These are phyloP conservation scores for Panaeolus cyanescens DNA, from an alignment of 768 basidiomycete genomes.

Conservation along the genomic window DNA sequence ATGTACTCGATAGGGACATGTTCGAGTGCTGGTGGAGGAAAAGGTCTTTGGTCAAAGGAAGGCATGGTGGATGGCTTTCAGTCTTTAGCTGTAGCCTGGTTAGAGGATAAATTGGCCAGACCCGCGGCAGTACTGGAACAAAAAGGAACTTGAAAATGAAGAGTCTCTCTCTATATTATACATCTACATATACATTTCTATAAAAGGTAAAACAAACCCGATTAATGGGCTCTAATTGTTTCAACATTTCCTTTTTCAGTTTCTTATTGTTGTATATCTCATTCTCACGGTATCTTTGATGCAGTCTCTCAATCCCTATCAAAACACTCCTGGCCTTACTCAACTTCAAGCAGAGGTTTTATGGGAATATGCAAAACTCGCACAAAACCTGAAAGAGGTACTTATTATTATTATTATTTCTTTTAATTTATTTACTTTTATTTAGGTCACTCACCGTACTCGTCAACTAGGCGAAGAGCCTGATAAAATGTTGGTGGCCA, in stretches of 20 bases:
- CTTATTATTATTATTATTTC: slow-evolving; percentile 20
- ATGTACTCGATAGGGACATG: slow-evolving; percentile 76
- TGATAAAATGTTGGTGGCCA: slow-evolving; percentile 73
- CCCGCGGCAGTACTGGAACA: slow-evolving; percentile 40
- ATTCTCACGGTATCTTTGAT: slow-evolving; percentile 10
- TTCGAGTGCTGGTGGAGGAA: slow-evolving; percentile 63
- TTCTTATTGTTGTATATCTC: slow-evolving; percentile 45
- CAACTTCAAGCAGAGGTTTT: slow-evolving; percentile 76
- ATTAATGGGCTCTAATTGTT: slow-evolving; percentile 36
- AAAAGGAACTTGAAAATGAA: slow-evolving; percentile 22
- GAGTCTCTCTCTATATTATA: slow-evolving; percentile 14
- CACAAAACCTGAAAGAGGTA: slow-evolving; percentile 79
- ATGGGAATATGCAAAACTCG: slow-evolving; percentile 92
- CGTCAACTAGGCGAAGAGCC: slow-evolving; percentile 72
- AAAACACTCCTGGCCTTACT: slow-evolving; percentile 66
- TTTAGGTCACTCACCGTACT: slow-evolving; percentile 67
- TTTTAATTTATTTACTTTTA: neutral
- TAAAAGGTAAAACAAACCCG: slow-evolving; percentile 35
- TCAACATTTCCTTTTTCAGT: slow-evolving; percentile 26
- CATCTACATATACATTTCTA: slow-evolving; percentile 16
- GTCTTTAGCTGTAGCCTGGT: slow-evolving; percentile 28
- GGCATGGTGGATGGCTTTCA: slow-evolving; percentile 29
- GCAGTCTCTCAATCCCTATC: slow-evolving; percentile 75
- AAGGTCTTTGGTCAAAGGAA: slow-evolving; percentile 56
- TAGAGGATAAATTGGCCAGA: slow-evolving; percentile 37